A percentile compares a stretch with the other conserved stretches of the same genome.
Evolutionary conservation across 2,329 filamentous ascomycete species (phyloP).

Genomic region (Exophiala xenobiotica): DNA sequence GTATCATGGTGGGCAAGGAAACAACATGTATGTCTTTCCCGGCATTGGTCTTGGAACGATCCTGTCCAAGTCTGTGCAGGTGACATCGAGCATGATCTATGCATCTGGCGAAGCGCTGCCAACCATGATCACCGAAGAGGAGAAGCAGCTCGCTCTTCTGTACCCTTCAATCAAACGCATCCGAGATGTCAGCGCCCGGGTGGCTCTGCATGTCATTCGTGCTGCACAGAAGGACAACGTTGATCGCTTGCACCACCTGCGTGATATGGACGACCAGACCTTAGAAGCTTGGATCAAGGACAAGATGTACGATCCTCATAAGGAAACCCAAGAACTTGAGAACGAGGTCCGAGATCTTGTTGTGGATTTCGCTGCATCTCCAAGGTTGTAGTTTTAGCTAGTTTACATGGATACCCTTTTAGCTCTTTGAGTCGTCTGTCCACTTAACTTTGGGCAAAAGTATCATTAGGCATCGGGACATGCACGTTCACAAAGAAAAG

Average conservation of each 20-base stretch:
- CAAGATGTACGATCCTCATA: constrained; percentile 52
- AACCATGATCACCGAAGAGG: constrained; percentile 73
- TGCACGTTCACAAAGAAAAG: not conserved
- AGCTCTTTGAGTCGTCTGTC: no score
- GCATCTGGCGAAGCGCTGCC: constrained; percentile 81
- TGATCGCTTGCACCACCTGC: constrained; percentile 47
- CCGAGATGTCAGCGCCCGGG: constrained; percentile 80
- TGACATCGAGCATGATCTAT: constrained; percentile 97
- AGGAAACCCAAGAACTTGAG: constrained; percentile 48
- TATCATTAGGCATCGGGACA: not conserved
- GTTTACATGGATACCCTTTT: constrained; percentile 1
- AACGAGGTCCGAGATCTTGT: constrained; percentile 36
- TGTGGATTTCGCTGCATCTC: constrained; percentile 15
- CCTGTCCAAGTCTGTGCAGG: constrained; percentile 77
- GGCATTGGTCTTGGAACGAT: constrained; percentile 93
- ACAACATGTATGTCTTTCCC: constrained; percentile 90
- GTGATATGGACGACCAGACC: constrained; percentile 43
- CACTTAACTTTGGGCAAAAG: no score
- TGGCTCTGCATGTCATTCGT: constrained; percentile 91
- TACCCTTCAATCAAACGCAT: constrained; percentile 92
- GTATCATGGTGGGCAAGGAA: constrained; percentile 77
- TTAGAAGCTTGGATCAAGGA: constrained; percentile 49
- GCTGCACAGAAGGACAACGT: constrained; percentile 81
- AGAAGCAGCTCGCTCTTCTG: constrained; percentile 78
- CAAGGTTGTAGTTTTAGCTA: constrained; percentile 22